Conservation (phyloP, 768 basidiomycete genomes). For the Suillus luteus region DNA sequence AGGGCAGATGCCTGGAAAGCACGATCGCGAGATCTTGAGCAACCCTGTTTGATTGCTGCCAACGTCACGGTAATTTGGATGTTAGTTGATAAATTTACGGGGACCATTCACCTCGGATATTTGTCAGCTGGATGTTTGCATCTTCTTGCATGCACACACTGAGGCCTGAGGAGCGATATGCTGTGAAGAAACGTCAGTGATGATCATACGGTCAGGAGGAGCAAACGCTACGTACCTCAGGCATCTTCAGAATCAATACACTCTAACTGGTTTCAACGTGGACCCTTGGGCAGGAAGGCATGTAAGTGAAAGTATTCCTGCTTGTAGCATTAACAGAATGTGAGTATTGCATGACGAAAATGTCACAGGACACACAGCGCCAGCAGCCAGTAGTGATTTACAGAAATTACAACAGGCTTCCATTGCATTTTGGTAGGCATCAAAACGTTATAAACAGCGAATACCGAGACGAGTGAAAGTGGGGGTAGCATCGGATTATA, state of each 20-base stretch:
- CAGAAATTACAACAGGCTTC: slow-evolving; percentile 26
- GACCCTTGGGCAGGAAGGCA: neutral
- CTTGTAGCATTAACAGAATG: neutral
- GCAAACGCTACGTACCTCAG: neutral
- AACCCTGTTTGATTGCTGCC: slow-evolving; percentile 39
- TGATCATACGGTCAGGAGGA: neutral
- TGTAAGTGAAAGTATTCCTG: neutral
- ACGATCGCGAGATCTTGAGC: slow-evolving; percentile 51
- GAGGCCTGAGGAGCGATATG: slow-evolving; percentile 55
- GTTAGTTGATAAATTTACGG: slow-evolving; percentile 88
- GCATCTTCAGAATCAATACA: neutral
- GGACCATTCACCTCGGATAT: slow-evolving; percentile 46
- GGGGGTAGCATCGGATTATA: slow-evolving; percentile 19
- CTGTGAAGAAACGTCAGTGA: neutral
- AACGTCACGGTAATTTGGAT: slow-evolving; percentile 69
- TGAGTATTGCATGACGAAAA: neutral
- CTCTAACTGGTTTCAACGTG: neutral
- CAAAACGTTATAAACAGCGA: slow-evolving; percentile 18
- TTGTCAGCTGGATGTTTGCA: slow-evolving; percentile 69
- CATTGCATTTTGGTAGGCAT: slow-evolving; percentile 15
- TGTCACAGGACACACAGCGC: neutral
- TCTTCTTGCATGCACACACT: slow-evolving; percentile 86
- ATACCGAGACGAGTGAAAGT: slow-evolving; percentile 13
- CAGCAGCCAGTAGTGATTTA: neutral
- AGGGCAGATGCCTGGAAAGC: slow-evolving; percentile 50